These are phyloP conservation scores for Phialophora expanda DNA, from an alignment of 2,329 filamentous ascomycete genomes.

Conservation along the genomic window DNA sequence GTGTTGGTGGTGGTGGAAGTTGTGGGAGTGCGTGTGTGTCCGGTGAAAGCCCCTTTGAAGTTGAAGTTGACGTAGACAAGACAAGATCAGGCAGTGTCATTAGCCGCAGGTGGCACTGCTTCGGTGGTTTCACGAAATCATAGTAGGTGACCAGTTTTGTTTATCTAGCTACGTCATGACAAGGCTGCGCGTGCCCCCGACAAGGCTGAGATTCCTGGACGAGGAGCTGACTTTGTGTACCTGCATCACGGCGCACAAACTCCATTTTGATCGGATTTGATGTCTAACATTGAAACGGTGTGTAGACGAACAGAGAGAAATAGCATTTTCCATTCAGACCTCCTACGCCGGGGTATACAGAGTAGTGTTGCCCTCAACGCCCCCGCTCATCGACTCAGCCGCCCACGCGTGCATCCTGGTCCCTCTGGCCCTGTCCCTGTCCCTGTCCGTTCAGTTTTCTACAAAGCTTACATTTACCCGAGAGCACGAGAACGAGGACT, in stretches of 20 bases:
- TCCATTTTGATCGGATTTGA: not conserved
- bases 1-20: not conserved
- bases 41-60: not conserved
- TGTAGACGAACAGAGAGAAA: not conserved
- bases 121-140: not conserved
- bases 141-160: not conserved
- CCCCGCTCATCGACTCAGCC: not conserved
- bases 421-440: not conserved
- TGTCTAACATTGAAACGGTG: not conserved
- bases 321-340: not conserved
- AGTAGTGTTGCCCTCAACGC: not conserved
- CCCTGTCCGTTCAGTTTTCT: not conserved
- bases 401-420: not conserved
- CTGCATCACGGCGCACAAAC: not conserved
- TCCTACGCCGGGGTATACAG: not conserved
- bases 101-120: too few species aligned
- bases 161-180: slow-evolving; percentile 3
- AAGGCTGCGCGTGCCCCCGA: not conserved
- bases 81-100: not conserved
- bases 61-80: not conserved
- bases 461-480: not conserved
- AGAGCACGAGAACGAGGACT: not conserved
- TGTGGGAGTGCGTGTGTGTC: not conserved
- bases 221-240: not conserved
- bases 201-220: not conserved